phyloP scores from a whole-genome alignment of 495 filamentous ascomycete genomes.

The Trichoderma reesei region DNA sequence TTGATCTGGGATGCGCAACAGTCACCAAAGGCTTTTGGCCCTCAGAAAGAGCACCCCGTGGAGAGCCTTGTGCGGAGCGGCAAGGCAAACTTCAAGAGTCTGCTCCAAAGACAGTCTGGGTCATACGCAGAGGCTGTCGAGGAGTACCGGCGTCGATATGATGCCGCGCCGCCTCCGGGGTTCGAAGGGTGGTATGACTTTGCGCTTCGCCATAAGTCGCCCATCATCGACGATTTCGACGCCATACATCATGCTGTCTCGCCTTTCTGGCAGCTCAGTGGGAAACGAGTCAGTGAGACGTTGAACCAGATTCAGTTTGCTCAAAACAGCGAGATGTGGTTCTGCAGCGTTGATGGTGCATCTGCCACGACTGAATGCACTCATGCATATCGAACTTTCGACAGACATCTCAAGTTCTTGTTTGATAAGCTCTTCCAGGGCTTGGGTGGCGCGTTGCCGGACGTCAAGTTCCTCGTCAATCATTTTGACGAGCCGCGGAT shows the following conservation, averaged over 20 bases:
- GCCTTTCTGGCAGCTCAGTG: conserved; percentile 22
- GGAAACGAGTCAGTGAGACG: conserved; percentile 14
- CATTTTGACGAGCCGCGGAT: conserved; percentile 61
- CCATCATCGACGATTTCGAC: conserved; percentile 67
- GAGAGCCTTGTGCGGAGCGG: conserved; percentile 33
- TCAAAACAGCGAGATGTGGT: not conserved
- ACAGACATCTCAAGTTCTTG: conserved; percentile 14
- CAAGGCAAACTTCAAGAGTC: conserved; percentile 22
- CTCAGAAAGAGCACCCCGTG: conserved; percentile 32
- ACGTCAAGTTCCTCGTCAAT: conserved; percentile 68
- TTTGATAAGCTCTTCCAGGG: not conserved
- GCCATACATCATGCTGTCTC: conserved; percentile 21
- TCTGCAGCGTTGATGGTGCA: not conserved
- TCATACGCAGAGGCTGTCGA: conserved; percentile 30
- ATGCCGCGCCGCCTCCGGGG: conserved; percentile 43
- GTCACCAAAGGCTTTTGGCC: not conserved
- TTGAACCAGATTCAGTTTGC: not conserved
- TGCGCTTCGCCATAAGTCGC: conserved; percentile 45
- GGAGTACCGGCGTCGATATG: conserved; percentile 46
- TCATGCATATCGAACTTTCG: conserved; percentile 18
- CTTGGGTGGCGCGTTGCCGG: conserved; percentile 44
- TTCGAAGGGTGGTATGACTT: conserved; percentile 60
- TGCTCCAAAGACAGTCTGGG: conserved; percentile 37
- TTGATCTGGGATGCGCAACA: not conserved
- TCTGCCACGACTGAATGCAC: conserved; percentile 5